These are phyloP conservation scores for Coemansia sp. DNA, from an alignment of 192 early-diverging fungal species.

Conservation along the genomic window DNA sequence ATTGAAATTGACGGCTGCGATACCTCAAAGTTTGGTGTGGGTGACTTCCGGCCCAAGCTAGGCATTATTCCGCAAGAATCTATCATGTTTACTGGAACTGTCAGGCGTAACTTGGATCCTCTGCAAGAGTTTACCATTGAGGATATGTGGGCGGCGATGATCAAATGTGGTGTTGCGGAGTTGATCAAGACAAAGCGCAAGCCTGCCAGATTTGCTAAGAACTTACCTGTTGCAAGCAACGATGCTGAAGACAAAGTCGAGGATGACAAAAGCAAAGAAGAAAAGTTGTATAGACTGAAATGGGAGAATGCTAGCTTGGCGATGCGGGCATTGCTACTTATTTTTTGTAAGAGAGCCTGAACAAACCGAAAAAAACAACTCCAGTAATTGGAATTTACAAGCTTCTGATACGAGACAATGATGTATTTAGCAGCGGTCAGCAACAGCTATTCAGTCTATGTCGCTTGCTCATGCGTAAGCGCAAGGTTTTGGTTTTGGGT, in stretches of 20 bases:
- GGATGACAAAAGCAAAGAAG: neutral
- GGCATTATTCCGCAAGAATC: slow-evolving; percentile 71
- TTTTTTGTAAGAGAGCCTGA: neutral
- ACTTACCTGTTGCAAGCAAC: neutral
- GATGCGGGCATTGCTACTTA: neutral
- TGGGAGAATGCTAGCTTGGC: neutral
- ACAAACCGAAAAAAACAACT: neutral
- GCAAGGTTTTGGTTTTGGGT: slow-evolving; percentile 60
- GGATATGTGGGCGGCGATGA: slow-evolving; percentile 63
- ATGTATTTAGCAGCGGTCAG: slow-evolving; percentile 51
- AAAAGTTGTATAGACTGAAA: neutral
- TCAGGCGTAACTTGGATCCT: slow-evolving; percentile 68
- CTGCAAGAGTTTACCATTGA: slow-evolving; percentile 51
- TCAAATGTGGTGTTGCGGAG: slow-evolving; percentile 9
- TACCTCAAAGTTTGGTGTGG: slow-evolving; percentile 59
- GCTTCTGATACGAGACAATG: slow-evolving; percentile 20
- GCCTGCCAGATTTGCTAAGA: neutral
- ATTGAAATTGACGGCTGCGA: slow-evolving; percentile 69
- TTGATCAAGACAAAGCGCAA: neutral
- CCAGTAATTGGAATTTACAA: neutral
- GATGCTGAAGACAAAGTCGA: slow-evolving; percentile 3
- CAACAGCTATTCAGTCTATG: slow-evolving; percentile 64
- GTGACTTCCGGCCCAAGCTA: slow-evolving; percentile 45
- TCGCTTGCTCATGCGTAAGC: slow-evolving; percentile 54
- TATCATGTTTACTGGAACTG: slow-evolving; percentile 60